Base-by-base conservation (phyloP, 2,329 filamentous ascomycete genomes). In the Cladosporium halotolerans region DNA sequence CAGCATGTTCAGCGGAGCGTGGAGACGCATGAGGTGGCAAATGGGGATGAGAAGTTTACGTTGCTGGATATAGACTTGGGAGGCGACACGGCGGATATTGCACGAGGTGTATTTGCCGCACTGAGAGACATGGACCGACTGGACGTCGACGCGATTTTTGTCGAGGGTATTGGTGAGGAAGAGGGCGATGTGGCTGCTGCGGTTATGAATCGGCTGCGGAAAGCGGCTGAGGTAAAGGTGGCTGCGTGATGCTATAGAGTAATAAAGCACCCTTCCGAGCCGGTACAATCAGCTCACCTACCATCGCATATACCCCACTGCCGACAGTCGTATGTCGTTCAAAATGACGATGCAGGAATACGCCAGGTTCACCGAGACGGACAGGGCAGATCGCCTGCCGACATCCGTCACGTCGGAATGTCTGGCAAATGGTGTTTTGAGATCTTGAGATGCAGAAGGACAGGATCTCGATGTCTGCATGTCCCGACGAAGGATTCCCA, bases 41-140 rank as follows among this genome's bases (percentile, higher is more conserved):
- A 44, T 13, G 16, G 6, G 7, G 40, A 23, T n/a, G 16, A 42
- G 32, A n/a, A 43, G n/a, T 59, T 66, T 55, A 63, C 71, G 16
- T 62, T 81, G 3, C 79, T 89, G 62, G 88, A 95, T 62, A 82
- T 95, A 43, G 73, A 82, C 55, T 76, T 99, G 11, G 91, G 92
- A 1, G 72, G 72, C 13, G 80, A 86, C 42, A 84, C 83, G 0
- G 80, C 81, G 60, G 80, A 81, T 32, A 90, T 99, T 62, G 92
- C 93, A 1, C 83, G 91, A 62, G 88, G 88, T 0, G 75, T 99
- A 11, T 99, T 99, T 68, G 88, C 89, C 10, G 88, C 89, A 1
- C 74, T 99, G 51, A 79, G 93, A 50, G 88, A 91, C 61, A 79
- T 99, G 58, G 93, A 99, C 68, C 81, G 84, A 63, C 78, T 83